Base-by-base conservation (phyloP, 1,284 basidiomycete genomes). In the Boletellus sp. region DNA sequence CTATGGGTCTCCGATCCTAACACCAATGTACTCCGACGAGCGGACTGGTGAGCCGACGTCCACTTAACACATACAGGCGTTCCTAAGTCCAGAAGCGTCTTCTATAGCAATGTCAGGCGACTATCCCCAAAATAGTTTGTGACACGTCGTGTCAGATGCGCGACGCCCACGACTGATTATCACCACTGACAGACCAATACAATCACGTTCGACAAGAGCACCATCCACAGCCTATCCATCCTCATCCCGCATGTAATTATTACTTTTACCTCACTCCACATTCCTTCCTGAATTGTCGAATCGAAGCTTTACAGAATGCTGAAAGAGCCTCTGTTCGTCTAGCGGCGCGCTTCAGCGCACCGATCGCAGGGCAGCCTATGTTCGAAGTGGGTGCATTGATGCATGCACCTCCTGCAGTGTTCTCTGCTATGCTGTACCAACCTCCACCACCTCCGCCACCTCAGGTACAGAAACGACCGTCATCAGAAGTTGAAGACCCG, bases 281-380 rank as follows among this genome's bases (percentile, higher is more conserved):
- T 52, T 32, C 45, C 20, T 49, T 55, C 55, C 57, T 59, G 49
- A 64, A 52, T 48, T 27, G 34, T 52, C 36, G 36, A 43, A 48
- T 46, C 30, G 8, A 68, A 76, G 73, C 63, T 53, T 79, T 71
- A 64, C 78, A 80, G 68, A 50, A 55, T 42, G 56, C 69, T 60
- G 74, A 82, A 59, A 68, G 79, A 49, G 74, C 71, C 50, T 80
- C 79, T 58, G 59, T 79, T 63, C 79, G 79, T 56, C 56, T 82
- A 55, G 73, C 72, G 43, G 77, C 77, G 22, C 79, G 80, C 40
- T 75, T 67, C 33, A 63, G 69, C 16, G 59, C 63, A 21, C 60
- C 66, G 16, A 61, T 62, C n/a, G 48, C 64, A 8, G 66, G 66
- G 5, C 61, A 67, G 25, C 64, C 66, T n/a, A 34, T 64, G 43